Evolutionary conservation across 306 rosid species (phyloP).

Genomic region (Sesbania bispinosa): DNA sequence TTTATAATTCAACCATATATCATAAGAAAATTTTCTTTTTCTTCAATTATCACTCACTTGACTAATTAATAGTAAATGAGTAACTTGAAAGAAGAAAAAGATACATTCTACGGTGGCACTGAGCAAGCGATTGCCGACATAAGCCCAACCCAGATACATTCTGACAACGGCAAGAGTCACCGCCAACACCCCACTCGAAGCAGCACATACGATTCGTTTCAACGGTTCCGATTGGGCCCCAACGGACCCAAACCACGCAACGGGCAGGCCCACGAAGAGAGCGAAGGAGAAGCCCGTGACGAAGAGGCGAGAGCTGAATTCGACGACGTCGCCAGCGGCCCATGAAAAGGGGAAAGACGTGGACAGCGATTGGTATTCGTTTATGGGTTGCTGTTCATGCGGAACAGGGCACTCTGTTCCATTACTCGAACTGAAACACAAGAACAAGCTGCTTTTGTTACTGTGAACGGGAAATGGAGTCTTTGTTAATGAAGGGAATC

Average conservation of each 20-base stretch:
- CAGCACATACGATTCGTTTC: slow-evolving; percentile 51
- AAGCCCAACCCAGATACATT: slow-evolving; percentile 98
- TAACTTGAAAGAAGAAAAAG: not conserved
- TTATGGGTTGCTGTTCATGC: slow-evolving; percentile 70
- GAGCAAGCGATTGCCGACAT: slow-evolving; percentile 88
- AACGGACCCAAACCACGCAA: slow-evolving; percentile 72
- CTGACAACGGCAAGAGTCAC: slow-evolving; percentile 77
- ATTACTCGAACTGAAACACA: slow-evolving; percentile 30
- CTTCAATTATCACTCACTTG: not conserved
- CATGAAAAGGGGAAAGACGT: slow-evolving; percentile 84
- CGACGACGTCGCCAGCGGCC: slow-evolving; percentile 71
- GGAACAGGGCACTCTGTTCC: slow-evolving; percentile 86
- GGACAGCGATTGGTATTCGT: slow-evolving; percentile 75
- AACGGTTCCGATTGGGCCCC: slow-evolving; percentile 70
- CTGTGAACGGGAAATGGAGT: not conserved
- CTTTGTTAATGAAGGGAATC: not conserved
- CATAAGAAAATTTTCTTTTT: not conserved
- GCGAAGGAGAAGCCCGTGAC: slow-evolving; percentile 72
- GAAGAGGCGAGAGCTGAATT: slow-evolving; percentile 59
- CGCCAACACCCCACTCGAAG: slow-evolving; percentile 65
- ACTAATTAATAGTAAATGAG: not conserved
- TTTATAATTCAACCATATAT: not conserved
- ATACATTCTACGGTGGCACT: slow-evolving; percentile 97
- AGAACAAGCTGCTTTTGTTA: not conserved
- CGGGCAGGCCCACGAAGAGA: slow-evolving; percentile 72